These are phyloP conservation scores for Punica granatum DNA, from an alignment of 345 rosid genomes.

Conservation along the genomic window DNA sequence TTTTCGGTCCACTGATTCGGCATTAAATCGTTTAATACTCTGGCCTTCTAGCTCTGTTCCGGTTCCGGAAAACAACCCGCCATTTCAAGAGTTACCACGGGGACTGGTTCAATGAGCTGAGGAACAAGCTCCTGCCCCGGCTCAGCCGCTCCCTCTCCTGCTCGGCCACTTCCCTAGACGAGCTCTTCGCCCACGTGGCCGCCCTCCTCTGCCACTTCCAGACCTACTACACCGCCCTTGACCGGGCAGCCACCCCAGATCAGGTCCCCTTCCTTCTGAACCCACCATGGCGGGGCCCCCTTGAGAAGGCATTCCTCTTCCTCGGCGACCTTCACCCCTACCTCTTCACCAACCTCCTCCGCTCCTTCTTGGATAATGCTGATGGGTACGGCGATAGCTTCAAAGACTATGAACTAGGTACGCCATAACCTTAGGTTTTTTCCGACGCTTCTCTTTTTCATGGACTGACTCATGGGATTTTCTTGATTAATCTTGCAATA, in stretches of 20 bases:
- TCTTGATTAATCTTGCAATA: neutral
- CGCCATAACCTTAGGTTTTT: neutral
- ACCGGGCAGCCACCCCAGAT: conserved; percentile 43
- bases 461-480: neutral
- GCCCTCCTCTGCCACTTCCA: conserved; percentile 67
- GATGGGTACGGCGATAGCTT: conserved; percentile 12
- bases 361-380: conserved; percentile 43
- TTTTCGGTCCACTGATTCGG: neutral
- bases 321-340: conserved; percentile 91
- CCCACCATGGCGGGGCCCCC: conserved; percentile 68
- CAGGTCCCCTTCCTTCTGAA: conserved; percentile 55
- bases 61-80: conserved; percentile 45
- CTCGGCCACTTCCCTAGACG: conserved; percentile 38
- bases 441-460: neutral
- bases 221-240: conserved; percentile 69
- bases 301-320: conserved; percentile 71
- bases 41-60: conserved; percentile 16
- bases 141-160: conserved; percentile 57
- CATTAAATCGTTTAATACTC: neutral
- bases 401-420: neutral
- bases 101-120: conserved; percentile 58
- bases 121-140: conserved; percentile 54
- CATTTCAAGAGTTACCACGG: conserved; percentile 52
- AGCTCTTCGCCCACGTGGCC: conserved; percentile 43
- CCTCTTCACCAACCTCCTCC: conserved; percentile 64